Conservation (phyloP, 805 yeast genomes). For the Saccharomycopsis sp. region DNA sequence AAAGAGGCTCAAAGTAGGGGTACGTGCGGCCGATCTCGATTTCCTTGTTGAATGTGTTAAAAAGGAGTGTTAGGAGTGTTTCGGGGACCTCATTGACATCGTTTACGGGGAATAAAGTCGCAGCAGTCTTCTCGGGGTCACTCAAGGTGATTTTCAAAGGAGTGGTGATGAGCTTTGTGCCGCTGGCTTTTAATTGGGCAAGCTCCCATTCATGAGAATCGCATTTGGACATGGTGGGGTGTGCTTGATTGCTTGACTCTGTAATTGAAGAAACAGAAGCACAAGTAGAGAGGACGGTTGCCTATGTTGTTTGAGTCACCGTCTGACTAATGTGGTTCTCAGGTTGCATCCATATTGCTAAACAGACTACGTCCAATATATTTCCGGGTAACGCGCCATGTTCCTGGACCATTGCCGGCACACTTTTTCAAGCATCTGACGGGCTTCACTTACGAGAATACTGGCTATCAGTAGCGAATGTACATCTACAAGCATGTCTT, state of each 20-base stretch:
- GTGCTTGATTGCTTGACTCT: neutral
- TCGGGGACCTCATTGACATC: constrained; percentile 43
- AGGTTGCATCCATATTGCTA: too few species aligned
- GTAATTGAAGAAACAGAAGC: neutral
- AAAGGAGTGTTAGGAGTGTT: constrained; percentile 40
- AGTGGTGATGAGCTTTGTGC: constrained; percentile 27
- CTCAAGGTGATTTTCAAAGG: constrained; percentile 36
- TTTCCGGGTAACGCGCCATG: neutral
- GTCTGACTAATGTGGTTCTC: too few species aligned
- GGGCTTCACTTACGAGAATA: too few species aligned
- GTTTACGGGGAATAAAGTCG: constrained; percentile 58
- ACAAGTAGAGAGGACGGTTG: neutral
- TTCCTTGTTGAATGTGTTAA: constrained; percentile 52
- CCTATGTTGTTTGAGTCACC: too few species aligned
- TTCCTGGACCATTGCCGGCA: neutral
- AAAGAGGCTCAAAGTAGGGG: constrained; percentile 44
- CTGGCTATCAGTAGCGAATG: too few species aligned
- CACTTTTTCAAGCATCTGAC: neutral
- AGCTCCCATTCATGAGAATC: constrained; percentile 10
- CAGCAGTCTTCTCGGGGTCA: constrained; percentile 36
- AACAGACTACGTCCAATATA: too few species aligned
- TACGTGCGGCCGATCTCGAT: constrained; percentile 72
- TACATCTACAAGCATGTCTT: too few species aligned
- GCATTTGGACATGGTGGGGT: neutral
- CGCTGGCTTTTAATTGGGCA: neutral